Evolutionary conservation across 108 stramenopile genomes (phyloP), one percentile per base, ranked within the genome.

Genomic region (Skeletonema costatum): DNA sequence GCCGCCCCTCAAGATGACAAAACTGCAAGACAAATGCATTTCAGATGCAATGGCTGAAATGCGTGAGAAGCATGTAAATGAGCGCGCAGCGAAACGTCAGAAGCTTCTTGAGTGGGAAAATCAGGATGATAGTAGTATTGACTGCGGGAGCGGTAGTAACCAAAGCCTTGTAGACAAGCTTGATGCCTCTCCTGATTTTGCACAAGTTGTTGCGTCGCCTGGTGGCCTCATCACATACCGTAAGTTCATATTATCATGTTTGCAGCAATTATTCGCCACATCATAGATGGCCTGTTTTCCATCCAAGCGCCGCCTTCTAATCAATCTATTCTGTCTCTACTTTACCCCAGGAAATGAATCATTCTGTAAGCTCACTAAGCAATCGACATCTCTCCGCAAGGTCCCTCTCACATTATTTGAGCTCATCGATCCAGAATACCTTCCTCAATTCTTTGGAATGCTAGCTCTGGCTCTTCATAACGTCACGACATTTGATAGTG

Each of bases 161-260:
- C 56, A 29, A 29, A 21, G 56, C 2, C 56, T 80, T 32, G n/a
- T 73, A 32, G 79, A 80, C 31, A 68, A 80, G 59, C 46, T 80
- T 51, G 65, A 80, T n/a, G 66, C 66, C 17, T 68, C 69, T 73
- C 68, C 79, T 16, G 29, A 56, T 50, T 65, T 68, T 32, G 67
- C 61, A 17, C 79, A 80, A 66, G 64, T 80, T 62, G 68, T 80
- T 3, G 79, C 79, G 2, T 58, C 72, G 12, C 39, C 79, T 35
- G 79, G 79, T 16, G 79, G 79, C n/a, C 68, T 80, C 30, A 64
- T 80, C 25, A 73, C 71, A 29, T 59, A 50, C 29, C 74, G 79
- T 80, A 70, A 80, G 79, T 67, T 30, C 5, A 32, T 5, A 39
- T 38, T 19, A 46, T 46, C 33, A 32, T 44, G 14, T n/a, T 33